phyloP scores from a whole-genome alignment of 352 stramenopile species.

The Pythium rhizo-oryzae region DNA sequence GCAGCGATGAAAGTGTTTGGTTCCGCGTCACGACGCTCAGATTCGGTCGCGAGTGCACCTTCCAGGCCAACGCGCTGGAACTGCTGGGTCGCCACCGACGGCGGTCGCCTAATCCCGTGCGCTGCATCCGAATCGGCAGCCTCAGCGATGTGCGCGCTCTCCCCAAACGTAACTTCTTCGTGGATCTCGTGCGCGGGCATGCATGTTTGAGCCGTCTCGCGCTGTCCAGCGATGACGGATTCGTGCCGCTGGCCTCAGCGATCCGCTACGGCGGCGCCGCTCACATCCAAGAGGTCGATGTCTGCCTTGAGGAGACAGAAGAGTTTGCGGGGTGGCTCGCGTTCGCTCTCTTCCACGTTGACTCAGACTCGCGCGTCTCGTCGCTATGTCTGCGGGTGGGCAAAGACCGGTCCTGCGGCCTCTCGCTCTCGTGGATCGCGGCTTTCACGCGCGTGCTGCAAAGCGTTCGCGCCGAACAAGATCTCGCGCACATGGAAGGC shows the following conservation, averaged over 20 bases:
- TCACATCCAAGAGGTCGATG: conserved; percentile 5
- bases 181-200: conserved; percentile 1
- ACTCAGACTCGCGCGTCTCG: conserved; percentile 35
- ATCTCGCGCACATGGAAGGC: conserved; percentile 27
- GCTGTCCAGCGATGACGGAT: neutral
- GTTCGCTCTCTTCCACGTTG: conserved; percentile 43
- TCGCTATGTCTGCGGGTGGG: conserved; percentile 26
- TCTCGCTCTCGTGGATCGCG: conserved; percentile 5
- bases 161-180: neutral
- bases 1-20: neutral
- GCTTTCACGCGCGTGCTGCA: conserved; percentile 15
- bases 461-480: conserved; percentile 5
- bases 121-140: neutral
- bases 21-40: conserved; percentile 7
- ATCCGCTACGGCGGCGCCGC: neutral
- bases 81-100: conserved; percentile 2
- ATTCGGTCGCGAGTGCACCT: neutral
- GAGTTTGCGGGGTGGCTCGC: conserved; percentile 41
- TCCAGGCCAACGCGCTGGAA: conserved; percentile 9
- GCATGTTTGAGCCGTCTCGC: neutral
- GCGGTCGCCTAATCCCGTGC: neutral
- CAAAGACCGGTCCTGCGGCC: neutral
- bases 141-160: neutral
- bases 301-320: neutral
- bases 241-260: conserved; percentile 3